Evolutionary conservation across 768 basidiomycete species (phyloP).

Genomic region (Candolleomyces aberdarensis): DNA sequence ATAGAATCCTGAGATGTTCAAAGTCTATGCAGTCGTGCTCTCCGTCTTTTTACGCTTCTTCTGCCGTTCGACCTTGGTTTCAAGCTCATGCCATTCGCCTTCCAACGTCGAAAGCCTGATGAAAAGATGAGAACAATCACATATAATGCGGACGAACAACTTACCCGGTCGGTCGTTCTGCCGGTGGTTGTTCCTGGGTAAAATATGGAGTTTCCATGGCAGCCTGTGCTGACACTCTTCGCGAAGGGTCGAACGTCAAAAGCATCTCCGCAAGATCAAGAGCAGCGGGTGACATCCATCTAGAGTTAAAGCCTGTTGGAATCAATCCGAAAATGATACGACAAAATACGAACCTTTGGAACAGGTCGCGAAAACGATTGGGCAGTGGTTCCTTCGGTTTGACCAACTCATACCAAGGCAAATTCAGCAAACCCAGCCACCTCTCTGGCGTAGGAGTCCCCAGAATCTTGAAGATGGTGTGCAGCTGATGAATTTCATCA

Average conservation of each 20-base stretch:
- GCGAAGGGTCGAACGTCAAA: slow-evolving; percentile 75
- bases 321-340: not conserved
- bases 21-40: slow-evolving; percentile 15
- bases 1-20: not conserved
- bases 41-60: slow-evolving; percentile 74
- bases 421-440: slow-evolving; percentile 78
- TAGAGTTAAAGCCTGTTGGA: slow-evolving; percentile 24
- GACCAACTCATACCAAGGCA: slow-evolving; percentile 99
- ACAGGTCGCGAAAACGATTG: slow-evolving; percentile 80
- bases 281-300: slow-evolving; percentile 84
- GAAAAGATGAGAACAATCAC: slow-evolving; percentile 3
- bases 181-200: slow-evolving; percentile 67
- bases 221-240: slow-evolving; percentile 72
- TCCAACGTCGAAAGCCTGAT: slow-evolving; percentile 71
- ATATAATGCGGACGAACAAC: slow-evolving; percentile 26
- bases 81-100: slow-evolving; percentile 98
- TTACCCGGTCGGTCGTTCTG: slow-evolving; percentile 76
- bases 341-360: slow-evolving; percentile 62
- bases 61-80: slow-evolving; percentile 88
- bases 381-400: slow-evolving; percentile 76
- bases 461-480: slow-evolving; percentile 86
- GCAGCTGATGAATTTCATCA: slow-evolving; percentile 96
- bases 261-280: slow-evolving; percentile 85
- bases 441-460: slow-evolving; percentile 82
- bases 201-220: slow-evolving; percentile 88